Conservation (phyloP, 208 protist genomes). For the Leishmania lainsoni region DNA sequence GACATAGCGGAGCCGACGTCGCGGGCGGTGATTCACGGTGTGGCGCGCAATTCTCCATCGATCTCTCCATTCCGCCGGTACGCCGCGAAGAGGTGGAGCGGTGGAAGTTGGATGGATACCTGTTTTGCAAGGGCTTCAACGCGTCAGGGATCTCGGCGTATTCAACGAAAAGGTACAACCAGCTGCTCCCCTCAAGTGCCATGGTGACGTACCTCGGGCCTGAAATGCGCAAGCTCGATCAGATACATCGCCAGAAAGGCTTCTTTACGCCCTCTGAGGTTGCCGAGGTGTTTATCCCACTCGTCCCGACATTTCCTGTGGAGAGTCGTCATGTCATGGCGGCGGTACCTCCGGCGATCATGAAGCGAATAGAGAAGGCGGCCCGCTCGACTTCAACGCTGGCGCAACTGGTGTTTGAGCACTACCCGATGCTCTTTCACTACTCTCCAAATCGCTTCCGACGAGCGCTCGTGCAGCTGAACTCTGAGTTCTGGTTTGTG, state of each 20-base stretch:
- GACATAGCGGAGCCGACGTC: background rate
- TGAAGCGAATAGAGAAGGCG: conserved; percentile 35
- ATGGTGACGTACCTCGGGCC: conserved; percentile 56
- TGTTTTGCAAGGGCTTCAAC: conserved; percentile 9
- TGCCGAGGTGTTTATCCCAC: conserved; percentile 67
- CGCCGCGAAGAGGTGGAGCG: conserved; percentile 52
- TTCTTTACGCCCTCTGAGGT: conserved; percentile 75
- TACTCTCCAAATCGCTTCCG: conserved; percentile 38
- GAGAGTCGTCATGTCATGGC: conserved; percentile 59
- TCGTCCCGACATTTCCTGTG: conserved; percentile 80
- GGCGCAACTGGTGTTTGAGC: conserved; percentile 38
- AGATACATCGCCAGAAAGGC: conserved; percentile 64
- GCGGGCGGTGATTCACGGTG: background rate
- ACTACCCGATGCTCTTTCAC: conserved; percentile 87
- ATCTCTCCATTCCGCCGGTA: conserved; percentile 43
- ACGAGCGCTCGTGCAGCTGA: conserved; percentile 65
- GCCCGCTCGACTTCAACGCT: conserved; percentile 17
- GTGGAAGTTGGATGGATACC: conserved; percentile 50
- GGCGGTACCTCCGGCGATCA: conserved; percentile 44
- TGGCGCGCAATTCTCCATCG: conserved; percentile 8
- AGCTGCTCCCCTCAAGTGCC: conserved; percentile 45
- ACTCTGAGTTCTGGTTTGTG: conserved; percentile 78
- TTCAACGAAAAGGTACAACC: background rate
- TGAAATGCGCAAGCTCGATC: conserved; percentile 63
- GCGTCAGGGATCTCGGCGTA: background rate